Base-by-base conservation (phyloP, 371 early-diverging fungal species). In the Mortierella sp. region DNA sequence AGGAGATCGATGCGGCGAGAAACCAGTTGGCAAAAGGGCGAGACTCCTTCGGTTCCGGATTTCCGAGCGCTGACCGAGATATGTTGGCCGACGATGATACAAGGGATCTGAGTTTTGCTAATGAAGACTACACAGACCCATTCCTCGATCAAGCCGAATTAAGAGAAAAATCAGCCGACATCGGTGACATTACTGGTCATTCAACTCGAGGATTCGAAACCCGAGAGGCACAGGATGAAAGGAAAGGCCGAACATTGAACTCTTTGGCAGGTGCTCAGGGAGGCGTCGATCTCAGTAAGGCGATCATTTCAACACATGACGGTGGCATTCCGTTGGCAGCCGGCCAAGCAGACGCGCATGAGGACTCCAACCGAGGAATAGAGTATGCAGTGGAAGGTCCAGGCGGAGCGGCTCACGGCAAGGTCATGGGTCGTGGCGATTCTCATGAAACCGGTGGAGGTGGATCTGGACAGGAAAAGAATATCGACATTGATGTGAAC, bases 101-200 rank as follows among this genome's bases (percentile, higher is more conserved):
- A 6, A 48, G 70, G 28, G 78, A 84, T 4, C 38, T 80, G 7
- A 76, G 50, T 19, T 7, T 78, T 11, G 34, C 44, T 6, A 74
- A 75, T 28, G 70, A 50, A 14, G 80, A 84, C 28, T 44, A 80
- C 24, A 60, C 75, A 38, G 77, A 80, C 26, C 80, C 76, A 3
- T 81, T 80, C 45, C 5, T 55, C 9, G 44, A 42, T 11, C 50
- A 75, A 2, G 42, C 72, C 2, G 76, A 47, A 2, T 34, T 78
- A 19, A 73, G 60, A 45, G 70, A 38, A n/a, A 72, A 73, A 14
- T 42, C 76, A 8, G 7, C 6, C 47, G 76, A 80, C 52, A 57
- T 84, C 42, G 81, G 65, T 6, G 81, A 84, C 28, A 75, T 80
- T 31, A 84, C 78, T 0, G 73, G 63, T 19, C 68, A 70, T 26